Base-by-base conservation (phyloP, 2,329 filamentous ascomycete genomes). In the Clonostachys rosea region DNA sequence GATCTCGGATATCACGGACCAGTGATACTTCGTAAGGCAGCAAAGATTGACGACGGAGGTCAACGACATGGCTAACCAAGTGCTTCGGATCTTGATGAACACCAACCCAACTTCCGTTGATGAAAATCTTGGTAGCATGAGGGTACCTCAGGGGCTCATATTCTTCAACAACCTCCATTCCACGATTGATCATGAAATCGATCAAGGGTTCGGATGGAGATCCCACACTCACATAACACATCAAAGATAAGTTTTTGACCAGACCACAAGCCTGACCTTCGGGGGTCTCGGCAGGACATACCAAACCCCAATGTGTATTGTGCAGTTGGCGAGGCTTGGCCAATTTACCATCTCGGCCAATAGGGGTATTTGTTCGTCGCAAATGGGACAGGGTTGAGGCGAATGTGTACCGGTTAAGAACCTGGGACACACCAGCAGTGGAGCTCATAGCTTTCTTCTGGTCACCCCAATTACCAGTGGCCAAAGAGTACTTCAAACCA, bases 381-480 rank as follows among this genome's bases (percentile, higher is more conserved):
- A 99, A 79, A 85, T 99, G 95, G 16, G 94, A 99, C 40, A 99
- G 71, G 0, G 92, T 97, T 39, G 95, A 99, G 14, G 94, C 85
- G 62, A 96, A 99, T 1, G 95, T 97, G 66, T 97, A 99, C 64
- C 94, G 84, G 73, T 96, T 99, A 60, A 99, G 72, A 70, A 99
- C 95, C 70, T 99, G 94, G 43, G 92, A 97, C 42, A 99, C 94
- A 77, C 94, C 95, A 42, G 94, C 94, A 54, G 95, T 97, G 2
- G 91, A 89, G 57, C 87, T 92, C 58, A 89, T 88, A 17, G 94
- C 91, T 75, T 97, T 99, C 79, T 97, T 99, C 74, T 99, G 94
- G 56, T 99, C 94, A 61, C 94, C 95, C 95, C 94, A 99, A 70
- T 99, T 99, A 55, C 94, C 94, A 13, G 94, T 99, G 24, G 94